A percentile compares a stretch with the other conserved stretches of the same genome.
These are phyloP conservation scores for Juncus inflexus DNA, from an alignment of 176 grass and related monocot species.

Conservation along the genomic window DNA sequence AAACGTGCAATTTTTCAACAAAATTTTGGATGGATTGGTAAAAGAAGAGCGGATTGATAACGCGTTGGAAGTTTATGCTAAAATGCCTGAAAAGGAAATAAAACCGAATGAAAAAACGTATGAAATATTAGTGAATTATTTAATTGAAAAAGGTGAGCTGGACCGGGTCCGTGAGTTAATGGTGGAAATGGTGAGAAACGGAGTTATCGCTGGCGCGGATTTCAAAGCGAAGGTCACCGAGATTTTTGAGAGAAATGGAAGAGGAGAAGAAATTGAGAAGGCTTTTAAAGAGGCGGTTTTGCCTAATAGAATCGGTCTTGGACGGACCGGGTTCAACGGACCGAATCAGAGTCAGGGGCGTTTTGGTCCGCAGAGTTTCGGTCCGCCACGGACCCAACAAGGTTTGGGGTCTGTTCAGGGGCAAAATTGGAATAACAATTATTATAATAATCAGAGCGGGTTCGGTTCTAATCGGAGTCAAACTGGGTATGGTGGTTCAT, in stretches of 20 bases:
- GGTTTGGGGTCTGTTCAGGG: slow-evolving; percentile 35
- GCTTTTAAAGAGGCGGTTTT: slow-evolving; percentile 45
- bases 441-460: slow-evolving; percentile 8
- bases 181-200: slow-evolving; percentile 44
- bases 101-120: slow-evolving; percentile 38
- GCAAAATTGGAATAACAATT: slow-evolving; percentile 14
- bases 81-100: slow-evolving; percentile 49
- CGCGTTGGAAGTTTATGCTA: slow-evolving; percentile 51
- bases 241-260: slow-evolving; percentile 33
- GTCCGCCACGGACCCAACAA: slow-evolving; percentile 21
- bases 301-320: neutral
- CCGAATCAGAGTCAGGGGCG: slow-evolving; percentile 1
- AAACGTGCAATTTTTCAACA: slow-evolving; percentile 50
- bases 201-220: slow-evolving; percentile 31
- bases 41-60: slow-evolving; percentile 43
- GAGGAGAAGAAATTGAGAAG: slow-evolving; percentile 40
- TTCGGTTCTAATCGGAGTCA: slow-evolving; percentile 8
- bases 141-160: slow-evolving; percentile 44
- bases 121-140: slow-evolving; percentile 39
- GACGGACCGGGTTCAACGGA: slow-evolving; percentile 3
- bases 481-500: slow-evolving; percentile 5
- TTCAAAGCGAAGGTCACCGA: slow-evolving; percentile 30
- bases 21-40: slow-evolving; percentile 46
- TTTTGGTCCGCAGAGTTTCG: slow-evolving; percentile 25
- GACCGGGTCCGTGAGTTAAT: slow-evolving; percentile 31